A percentile compares a stretch with the other conserved stretches of the same genome.
Conservation (phyloP, 208 protist genomes). For the Leptomonas seymouri region DNA sequence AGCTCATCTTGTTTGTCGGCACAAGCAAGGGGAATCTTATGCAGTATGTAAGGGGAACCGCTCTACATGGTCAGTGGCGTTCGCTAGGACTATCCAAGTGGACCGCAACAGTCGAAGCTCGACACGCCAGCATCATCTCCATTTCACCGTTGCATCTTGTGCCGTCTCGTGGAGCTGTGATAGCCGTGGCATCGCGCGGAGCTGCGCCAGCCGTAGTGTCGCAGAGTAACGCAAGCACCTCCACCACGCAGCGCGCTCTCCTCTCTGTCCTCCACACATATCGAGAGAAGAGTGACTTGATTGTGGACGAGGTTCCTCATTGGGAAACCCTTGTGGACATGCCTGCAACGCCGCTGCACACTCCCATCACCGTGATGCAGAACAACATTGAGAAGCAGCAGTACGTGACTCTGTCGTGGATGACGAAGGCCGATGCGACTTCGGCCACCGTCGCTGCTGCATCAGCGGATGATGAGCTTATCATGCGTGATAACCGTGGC, state of each 20-base stretch:
- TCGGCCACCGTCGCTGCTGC: not conserved
- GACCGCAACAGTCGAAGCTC: slow-evolving; percentile 4
- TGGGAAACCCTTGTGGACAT: slow-evolving; percentile 10
- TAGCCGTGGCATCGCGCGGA: not conserved
- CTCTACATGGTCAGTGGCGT: slow-evolving; percentile 4
- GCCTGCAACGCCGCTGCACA: not conserved
- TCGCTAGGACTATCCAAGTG: slow-evolving; percentile 14
- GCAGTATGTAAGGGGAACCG: not conserved
- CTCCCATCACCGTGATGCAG: not conserved
- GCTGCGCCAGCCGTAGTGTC: not conserved
- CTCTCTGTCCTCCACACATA: not conserved
- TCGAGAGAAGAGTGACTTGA: not conserved
- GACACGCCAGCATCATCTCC: slow-evolving; percentile 14
- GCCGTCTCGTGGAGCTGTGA: not conserved
- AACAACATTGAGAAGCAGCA: slow-evolving; percentile 3
- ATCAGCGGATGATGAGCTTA: not conserved
- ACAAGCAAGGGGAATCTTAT: slow-evolving; percentile 18
- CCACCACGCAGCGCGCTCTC: slow-evolving; percentile 5
- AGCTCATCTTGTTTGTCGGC: slow-evolving; percentile 14
- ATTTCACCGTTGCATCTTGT: slow-evolving; percentile 9
- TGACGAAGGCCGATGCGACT: not conserved
- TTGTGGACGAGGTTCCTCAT: not conserved
- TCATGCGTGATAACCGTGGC: slow-evolving; percentile 22
- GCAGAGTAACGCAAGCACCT: not conserved
- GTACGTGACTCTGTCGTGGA: not conserved